Evolutionary conservation across 306 rosid genomes (phyloP), one percentile per base, ranked within the genome.

Genomic region (Hippophae gyantsensis): DNA sequence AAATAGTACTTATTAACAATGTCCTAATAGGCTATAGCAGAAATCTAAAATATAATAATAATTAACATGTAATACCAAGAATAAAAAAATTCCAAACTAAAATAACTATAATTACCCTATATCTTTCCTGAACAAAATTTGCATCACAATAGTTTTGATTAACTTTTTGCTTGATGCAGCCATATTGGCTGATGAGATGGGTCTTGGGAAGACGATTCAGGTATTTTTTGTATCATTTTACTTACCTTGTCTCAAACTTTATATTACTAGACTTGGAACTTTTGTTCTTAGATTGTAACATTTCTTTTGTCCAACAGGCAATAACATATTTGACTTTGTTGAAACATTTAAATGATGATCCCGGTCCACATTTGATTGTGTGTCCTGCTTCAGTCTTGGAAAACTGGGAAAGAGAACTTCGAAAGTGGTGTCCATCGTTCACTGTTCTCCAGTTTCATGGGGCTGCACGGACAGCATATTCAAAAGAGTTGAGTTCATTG

Each of bases 301-400:
- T 11, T 40, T 6, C 52, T 76, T 69, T 66, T 78, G 49, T 73
- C 44, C 67, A 43, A 70, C 93, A 92, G 93, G 96, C 96, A 64
- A 82, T 88, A 57, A 92, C 99, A 12, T 92, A 88, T 71, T 78
- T 92, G 72, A 81, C 80, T 52, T 66, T 92, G 72, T 72, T 85
- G 82, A 92, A 87, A 55, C 87, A 75, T 78, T 74, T 88, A 79
- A 76, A 85, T 72, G 65, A 85, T 58, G 95, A 87, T 79, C 82
- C 89, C 65, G 95, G 99, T 74, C 99, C 99, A 48, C 99, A 92
- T 75, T 84, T 92, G 66, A 85, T 92, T 63, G 99, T 92, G 25
- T 92, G 99, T 65, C 99, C 99, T 67, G 99, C 99, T 67, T 92
- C 98, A 49, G 95, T 92, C 76, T 79, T 92, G 86, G 98, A 92